Percentiles rank a stretch among this genome's conserved stretches.
Evolutionary conservation across 441 rosid species (phyloP).

Genomic region (Dalechampia spathulata): DNA sequence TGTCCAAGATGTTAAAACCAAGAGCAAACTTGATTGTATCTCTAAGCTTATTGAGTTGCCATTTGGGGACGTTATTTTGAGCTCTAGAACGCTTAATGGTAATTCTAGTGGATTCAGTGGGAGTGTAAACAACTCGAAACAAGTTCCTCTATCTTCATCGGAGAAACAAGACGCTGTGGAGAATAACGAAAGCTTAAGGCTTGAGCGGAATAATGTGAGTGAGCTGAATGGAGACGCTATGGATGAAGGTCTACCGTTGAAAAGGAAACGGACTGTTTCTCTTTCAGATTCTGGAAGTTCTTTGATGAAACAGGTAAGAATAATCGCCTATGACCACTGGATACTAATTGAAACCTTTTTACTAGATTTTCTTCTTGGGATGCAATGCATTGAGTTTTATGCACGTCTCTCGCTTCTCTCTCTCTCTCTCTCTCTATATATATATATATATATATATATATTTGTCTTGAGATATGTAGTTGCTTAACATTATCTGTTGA

Average conservation of each 20-base stretch:
- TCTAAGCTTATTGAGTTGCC: conserved; percentile 84
- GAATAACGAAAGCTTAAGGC: conserved; percentile 24
- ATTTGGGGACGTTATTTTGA: conserved; percentile 59
- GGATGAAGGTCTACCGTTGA: conserved; percentile 44
- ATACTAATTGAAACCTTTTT: neutral
- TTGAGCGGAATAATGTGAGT: conserved; percentile 21
- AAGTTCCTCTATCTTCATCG: conserved; percentile 25
- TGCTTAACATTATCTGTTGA: too few relatives aligned
- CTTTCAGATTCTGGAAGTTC: conserved; percentile 42
- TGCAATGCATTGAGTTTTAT: neutral
- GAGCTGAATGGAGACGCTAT: conserved; percentile 38
- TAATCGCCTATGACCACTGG: conserved; percentile 1
- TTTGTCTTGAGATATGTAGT: too few relatives aligned
- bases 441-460: too few relatives aligned
- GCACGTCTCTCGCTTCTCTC: too few relatives aligned
- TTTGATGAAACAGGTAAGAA: conserved; percentile 68
- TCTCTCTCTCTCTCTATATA: too few relatives aligned
- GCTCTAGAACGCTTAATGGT: conserved; percentile 37
- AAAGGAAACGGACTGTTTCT: conserved; percentile 38
- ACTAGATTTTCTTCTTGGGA: neutral
- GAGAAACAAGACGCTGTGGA: conserved; percentile 24
- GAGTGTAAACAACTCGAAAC: conserved; percentile 16
- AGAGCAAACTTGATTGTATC: conserved; percentile 73
- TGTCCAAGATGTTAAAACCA: conserved; percentile 62
- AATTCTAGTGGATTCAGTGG: conserved; percentile 19